Conservation (phyloP, 2,329 filamentous ascomycete species). For the Trichoderma sp. region DNA sequence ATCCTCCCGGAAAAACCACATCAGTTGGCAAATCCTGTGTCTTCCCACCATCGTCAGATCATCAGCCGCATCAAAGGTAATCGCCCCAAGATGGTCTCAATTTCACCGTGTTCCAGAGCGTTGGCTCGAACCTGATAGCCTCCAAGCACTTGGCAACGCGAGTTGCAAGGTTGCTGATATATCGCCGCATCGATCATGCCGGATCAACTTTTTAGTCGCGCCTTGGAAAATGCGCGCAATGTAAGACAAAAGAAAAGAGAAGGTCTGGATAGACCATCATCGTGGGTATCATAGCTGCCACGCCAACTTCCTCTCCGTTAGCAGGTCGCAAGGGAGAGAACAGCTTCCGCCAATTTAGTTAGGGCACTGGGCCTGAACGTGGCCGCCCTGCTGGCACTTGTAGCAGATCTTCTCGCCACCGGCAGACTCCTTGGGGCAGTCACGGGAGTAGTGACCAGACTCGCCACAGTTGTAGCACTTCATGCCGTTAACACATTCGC, state of each 20-base stretch:
- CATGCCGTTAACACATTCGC: slow-evolving; percentile 96
- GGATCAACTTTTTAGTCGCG: slow-evolving; percentile 37
- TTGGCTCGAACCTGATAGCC: slow-evolving; percentile 33
- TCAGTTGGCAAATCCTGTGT: slow-evolving; percentile 30
- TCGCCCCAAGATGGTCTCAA: slow-evolving; percentile 39
- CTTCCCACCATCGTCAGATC: slow-evolving; percentile 14
- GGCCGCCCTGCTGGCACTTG: slow-evolving; percentile 83
- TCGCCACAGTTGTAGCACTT: slow-evolving; percentile 99
- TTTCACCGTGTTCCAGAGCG: slow-evolving; percentile 37
- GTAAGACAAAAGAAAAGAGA: slow-evolving; percentile 35
- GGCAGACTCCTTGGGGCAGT: slow-evolving; percentile 90
- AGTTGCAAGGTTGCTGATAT: slow-evolving; percentile 38
- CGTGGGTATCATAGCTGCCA: slow-evolving; percentile 50
- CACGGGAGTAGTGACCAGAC: slow-evolving; percentile 90
- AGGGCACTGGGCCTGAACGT: slow-evolving; percentile 93
- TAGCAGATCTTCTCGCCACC: slow-evolving; percentile 96
- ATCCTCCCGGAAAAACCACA: slow-evolving; percentile 34
- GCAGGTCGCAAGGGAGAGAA: slow-evolving; percentile 32
- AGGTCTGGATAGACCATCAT: slow-evolving; percentile 37
- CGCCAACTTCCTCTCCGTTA: slow-evolving; percentile 41
- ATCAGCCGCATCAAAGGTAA: slow-evolving; percentile 32
- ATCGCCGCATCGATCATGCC: slow-evolving; percentile 40
- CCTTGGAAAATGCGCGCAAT: slow-evolving; percentile 30
- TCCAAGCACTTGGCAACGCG: slow-evolving; percentile 37
- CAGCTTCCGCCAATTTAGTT: slow-evolving; percentile 52